phyloP scores from a whole-genome alignment of 2,329 filamentous ascomycete species.

The Phialophora verrucosa region DNA sequence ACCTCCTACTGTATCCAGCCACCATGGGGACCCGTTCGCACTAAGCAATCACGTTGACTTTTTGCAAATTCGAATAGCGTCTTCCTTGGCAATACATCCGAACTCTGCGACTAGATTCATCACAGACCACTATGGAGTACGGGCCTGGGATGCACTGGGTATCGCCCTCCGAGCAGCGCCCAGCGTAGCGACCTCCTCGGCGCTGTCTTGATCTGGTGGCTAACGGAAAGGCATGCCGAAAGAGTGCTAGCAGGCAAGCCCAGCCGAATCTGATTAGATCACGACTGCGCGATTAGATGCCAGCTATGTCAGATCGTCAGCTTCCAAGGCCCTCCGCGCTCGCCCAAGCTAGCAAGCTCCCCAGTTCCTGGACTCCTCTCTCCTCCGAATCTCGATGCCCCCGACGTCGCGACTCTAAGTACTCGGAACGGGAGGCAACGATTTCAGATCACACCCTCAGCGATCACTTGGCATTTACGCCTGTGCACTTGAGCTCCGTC shows the following conservation, averaged over 20 bases:
- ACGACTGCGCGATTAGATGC: slow-evolving; percentile 11
- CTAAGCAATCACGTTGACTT: neutral
- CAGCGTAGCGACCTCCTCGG: neutral
- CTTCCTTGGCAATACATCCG: neutral
- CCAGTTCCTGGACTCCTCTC: neutral
- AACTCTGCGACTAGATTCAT: neutral
- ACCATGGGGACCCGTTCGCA: neutral
- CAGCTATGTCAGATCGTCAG: neutral
- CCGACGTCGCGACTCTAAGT: neutral
- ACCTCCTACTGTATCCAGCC: neutral
- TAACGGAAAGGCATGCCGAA: neutral
- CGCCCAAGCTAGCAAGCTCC: neutral
- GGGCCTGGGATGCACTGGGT: neutral
- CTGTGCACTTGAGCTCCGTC: neutral
- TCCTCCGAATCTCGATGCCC: neutral
- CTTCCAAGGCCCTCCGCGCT: neutral
- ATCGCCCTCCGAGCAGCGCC: neutral
- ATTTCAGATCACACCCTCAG: neutral
- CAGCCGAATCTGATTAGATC: slow-evolving; percentile 24
- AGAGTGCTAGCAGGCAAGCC: neutral
- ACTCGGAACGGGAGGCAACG: neutral
- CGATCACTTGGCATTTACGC: neutral
- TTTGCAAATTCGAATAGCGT: neutral
- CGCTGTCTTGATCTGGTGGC: neutral
- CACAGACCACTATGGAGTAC: neutral